phyloP scores from a whole-genome alignment of 257 asterid species.

The Salvia rosmarinus region DNA sequence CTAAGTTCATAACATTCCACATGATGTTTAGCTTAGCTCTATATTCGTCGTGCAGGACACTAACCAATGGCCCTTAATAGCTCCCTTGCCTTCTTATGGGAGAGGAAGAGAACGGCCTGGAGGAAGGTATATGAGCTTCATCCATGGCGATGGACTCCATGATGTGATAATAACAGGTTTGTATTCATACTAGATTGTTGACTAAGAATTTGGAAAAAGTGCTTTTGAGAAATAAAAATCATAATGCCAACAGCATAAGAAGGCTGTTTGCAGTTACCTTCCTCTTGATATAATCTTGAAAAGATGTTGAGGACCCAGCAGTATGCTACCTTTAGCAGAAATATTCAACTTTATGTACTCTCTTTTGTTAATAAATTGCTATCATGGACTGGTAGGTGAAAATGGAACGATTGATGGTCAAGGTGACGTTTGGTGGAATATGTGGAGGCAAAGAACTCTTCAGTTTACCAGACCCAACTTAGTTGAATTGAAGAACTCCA shows the following conservation, averaged over 20 bases:
- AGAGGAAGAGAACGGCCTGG: slow-evolving; percentile 73
- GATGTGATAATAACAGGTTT: slow-evolving; percentile 72
- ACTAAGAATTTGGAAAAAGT: background rate
- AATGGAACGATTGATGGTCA: slow-evolving; percentile 83
- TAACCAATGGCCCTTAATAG: slow-evolving; percentile 52
- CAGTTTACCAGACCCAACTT: slow-evolving; percentile 59
- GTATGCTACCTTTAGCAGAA: background rate
- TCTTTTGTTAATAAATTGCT: slow-evolving; percentile 7
- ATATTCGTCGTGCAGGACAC: slow-evolving; percentile 54
- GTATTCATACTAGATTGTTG: slow-evolving; percentile 10
- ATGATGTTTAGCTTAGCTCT: background rate
- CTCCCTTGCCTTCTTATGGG: slow-evolving; percentile 79
- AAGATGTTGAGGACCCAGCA: slow-evolving; percentile 14
- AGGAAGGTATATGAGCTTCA: slow-evolving; percentile 65
- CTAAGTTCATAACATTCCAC: background rate
- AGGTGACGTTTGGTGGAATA: slow-evolving; percentile 76
- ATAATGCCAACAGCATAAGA: background rate
- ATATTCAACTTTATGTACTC: background rate
- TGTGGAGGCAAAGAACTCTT: slow-evolving; percentile 67
- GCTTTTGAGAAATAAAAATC: background rate
- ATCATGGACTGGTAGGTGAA: slow-evolving; percentile 58
- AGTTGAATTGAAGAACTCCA: slow-evolving; percentile 62
- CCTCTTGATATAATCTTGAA: background rate
- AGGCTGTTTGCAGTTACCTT: background rate
- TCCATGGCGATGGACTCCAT: slow-evolving; percentile 57